Conservation (phyloP, 306 rosid species). For the Malus sylvestris region DNA sequence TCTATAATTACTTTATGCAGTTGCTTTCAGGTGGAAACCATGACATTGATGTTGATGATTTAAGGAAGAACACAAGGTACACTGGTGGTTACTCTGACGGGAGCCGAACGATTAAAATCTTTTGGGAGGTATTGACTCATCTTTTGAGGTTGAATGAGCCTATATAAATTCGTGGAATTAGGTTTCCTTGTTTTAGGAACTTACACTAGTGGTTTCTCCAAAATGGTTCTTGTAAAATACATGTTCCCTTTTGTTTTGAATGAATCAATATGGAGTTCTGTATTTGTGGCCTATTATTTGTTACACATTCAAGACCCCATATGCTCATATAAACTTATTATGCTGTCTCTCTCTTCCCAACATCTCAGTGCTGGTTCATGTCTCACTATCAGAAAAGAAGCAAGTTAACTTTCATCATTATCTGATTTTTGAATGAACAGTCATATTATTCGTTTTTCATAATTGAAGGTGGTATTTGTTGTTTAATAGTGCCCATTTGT, state of each 20-base stretch:
- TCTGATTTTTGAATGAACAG: background rate
- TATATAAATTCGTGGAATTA: background rate
- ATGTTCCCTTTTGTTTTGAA: background rate
- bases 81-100: conserved; percentile 90
- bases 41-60: conserved; percentile 85
- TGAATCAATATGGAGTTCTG: background rate
- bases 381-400: background rate
- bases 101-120: conserved; percentile 70
- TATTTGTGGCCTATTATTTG: background rate
- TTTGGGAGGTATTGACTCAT: conserved; percentile 80
- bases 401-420: background rate
- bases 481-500: background rate
- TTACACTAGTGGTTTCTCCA: background rate
- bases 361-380: background rate
- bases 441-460: background rate
- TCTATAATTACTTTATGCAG: conserved; percentile 36
- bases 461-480: background rate
- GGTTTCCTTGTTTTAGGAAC: background rate
- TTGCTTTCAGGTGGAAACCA: conserved; percentile 97
- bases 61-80: conserved; percentile 75
- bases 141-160: background rate
- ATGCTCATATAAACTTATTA: background rate
- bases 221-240: background rate
- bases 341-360: background rate
- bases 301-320: background rate